phyloP scores from a whole-genome alignment of 148 eudicot genomes.

The Fagopyrum tataricum region DNA sequence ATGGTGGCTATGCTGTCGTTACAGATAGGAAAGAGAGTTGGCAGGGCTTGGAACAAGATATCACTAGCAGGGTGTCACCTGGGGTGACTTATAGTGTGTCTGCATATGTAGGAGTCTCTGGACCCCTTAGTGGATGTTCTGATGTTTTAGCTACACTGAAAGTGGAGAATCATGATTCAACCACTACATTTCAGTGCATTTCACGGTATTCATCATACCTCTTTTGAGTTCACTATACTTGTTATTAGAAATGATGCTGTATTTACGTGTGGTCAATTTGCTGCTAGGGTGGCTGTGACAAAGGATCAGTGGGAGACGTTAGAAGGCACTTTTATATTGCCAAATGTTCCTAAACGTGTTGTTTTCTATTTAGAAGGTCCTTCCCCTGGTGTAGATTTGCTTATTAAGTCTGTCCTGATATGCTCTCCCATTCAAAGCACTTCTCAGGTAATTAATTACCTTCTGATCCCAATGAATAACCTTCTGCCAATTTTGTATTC shows the following conservation, averaged over 20 bases:
- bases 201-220: constrained; percentile 6
- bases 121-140: constrained; percentile 34
- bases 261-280: neutral
- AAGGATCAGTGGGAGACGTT: constrained; percentile 53
- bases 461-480: neutral
- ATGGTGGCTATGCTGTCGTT: constrained; percentile 44
- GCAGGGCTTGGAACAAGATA: constrained; percentile 96
- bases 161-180: constrained; percentile 36
- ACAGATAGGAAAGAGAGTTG: constrained; percentile 65
- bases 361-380: constrained; percentile 90
- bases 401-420: constrained; percentile 53
- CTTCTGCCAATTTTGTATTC: neutral
- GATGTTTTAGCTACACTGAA: constrained; percentile 62
- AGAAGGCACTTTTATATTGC: constrained; percentile 61
- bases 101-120: constrained; percentile 60
- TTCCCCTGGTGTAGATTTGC: constrained; percentile 65
- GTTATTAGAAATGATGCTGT: neutral
- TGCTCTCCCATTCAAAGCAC: constrained; percentile 29
- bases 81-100: constrained; percentile 50
- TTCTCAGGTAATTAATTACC: constrained; percentile 29
- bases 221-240: neutral
- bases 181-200: constrained; percentile 18
- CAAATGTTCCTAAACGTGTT: constrained; percentile 45
- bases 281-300: constrained; percentile 43
- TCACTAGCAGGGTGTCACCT: constrained; percentile 49